Conservation (phyloP, 345 rosid genomes). For the Fremontodendron californicum region DNA sequence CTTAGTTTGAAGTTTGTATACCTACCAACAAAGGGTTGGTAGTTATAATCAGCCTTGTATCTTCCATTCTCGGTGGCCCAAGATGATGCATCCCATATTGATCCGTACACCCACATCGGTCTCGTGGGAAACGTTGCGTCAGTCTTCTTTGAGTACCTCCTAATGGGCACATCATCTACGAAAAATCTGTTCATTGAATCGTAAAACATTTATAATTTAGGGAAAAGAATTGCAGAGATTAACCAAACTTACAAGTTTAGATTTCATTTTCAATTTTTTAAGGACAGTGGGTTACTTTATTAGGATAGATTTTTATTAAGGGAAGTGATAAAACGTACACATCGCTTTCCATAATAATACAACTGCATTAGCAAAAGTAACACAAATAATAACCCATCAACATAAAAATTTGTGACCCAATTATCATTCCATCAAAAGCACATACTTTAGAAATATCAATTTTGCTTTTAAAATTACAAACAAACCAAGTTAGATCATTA, state of each 20-base stretch:
- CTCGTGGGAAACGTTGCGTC: constrained; percentile 65
- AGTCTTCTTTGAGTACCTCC: constrained; percentile 61
- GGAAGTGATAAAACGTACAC: constrained; percentile 1
- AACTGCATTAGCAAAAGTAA: background rate
- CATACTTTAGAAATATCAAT: background rate
- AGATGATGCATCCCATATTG: constrained; percentile 90
- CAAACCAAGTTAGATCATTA: background rate
- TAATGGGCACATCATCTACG: constrained; percentile 84
- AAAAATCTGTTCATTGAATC: constrained; percentile 46
- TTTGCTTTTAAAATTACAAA: background rate
- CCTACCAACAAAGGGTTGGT: constrained; percentile 75
- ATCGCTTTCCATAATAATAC: constrained; percentile 1
- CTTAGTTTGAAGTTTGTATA: constrained; percentile 58
- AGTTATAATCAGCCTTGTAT: constrained; percentile 66
- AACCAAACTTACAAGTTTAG: background rate
- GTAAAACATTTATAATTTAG: background rate
- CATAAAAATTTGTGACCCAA: background rate
- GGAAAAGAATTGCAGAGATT: background rate
- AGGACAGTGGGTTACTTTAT: background rate
- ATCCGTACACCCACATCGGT: constrained; percentile 82
- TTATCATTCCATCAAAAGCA: background rate
- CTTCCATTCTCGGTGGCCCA: constrained; percentile 95
- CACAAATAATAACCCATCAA: background rate
- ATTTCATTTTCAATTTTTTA: background rate
- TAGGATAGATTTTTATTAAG: background rate